Conservation (phyloP, 345 rosid genomes). For the Eutrema yunnanense region DNA sequence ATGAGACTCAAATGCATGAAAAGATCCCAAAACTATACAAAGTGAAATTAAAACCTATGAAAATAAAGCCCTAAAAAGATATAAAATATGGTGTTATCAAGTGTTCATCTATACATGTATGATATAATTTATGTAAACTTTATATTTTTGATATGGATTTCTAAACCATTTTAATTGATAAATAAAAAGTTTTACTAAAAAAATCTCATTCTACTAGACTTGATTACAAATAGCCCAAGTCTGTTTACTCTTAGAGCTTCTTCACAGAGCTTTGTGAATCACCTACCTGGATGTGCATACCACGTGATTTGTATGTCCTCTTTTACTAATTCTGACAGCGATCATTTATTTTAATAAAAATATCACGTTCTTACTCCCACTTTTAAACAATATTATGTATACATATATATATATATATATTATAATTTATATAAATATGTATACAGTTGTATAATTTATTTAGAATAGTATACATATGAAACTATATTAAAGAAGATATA, state of each 20-base stretch:
- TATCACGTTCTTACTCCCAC: neutral
- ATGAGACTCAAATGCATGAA: too few species aligned
- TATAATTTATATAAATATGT: neutral
- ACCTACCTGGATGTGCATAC: constrained; percentile 10
- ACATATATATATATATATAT: too few species aligned
- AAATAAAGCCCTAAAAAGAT: too few species aligned
- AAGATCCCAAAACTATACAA: too few species aligned
- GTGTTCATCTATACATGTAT: too few species aligned
- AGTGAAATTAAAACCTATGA: too few species aligned
- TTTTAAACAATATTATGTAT: neutral
- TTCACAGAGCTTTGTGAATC: neutral
- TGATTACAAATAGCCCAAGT: neutral
- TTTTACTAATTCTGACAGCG: neutral
- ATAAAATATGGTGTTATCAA: too few species aligned
- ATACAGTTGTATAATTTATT: neutral
- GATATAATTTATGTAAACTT: too few species aligned
- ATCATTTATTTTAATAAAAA: neutral
- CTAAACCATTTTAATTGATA: too few species aligned
- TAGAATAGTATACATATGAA: neutral
- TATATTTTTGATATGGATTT: too few species aligned
- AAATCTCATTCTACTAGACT: neutral
- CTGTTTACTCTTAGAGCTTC: neutral
- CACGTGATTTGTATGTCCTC: constrained; percentile 4
- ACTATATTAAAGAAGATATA: neutral
- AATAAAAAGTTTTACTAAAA: too few species aligned